Evolutionary conservation across 1,284 basidiomycete species (phyloP), one percentile per base, ranked within the genome.

Genomic region (Earliella scabrosa): DNA sequence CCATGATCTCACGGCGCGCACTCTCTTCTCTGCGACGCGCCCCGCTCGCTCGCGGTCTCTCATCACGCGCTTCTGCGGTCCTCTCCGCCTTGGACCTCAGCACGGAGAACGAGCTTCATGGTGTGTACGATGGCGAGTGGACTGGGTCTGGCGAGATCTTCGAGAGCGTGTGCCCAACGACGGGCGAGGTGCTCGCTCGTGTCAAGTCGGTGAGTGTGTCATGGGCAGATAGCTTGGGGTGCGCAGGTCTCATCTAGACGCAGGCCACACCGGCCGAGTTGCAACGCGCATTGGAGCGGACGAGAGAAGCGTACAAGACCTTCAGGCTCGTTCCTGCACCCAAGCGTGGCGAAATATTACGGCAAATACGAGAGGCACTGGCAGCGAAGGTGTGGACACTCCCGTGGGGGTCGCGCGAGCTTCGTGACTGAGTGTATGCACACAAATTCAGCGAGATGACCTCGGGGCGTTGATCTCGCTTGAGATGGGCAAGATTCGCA

Each of bases 401-500:
- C 58, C 10, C 8, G 11, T 27, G 9, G 20, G 10, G 7, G 6
- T 23, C 16, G 7, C 4, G 29, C 26, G 27, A 18, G 1, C 11
- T 13, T 35, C 13, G 34, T 16, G 34, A 8, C 34, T 32, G 50
- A 4, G 21, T 31, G 23, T 59, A 44, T 50, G 44, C 27, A 18
- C 52, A 46, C 54, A 46, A 59, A 38, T 54, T 26, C 64, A 94
- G 88, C 82, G 89, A 41, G 85, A 90, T 53, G 90, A 83, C 32
- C 81, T 98, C 11, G 96, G 96, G 38, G 88, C 91, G 23, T 79
- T 93, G 21, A 83, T 93, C 7, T 89, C 91, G 36, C 78, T 96
- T 18, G 95, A 98, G 73, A 97, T 97, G 95, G 95, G 96, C 70
- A 98, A 98, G 76, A 95, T 97, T 63, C 82, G 81, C 65, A 89